Percentiles rank a stretch among this genome's conserved stretches.
phyloP scores from a whole-genome alignment of 495 filamentous ascomycete species.

The Delitschia confertaspora region DNA sequence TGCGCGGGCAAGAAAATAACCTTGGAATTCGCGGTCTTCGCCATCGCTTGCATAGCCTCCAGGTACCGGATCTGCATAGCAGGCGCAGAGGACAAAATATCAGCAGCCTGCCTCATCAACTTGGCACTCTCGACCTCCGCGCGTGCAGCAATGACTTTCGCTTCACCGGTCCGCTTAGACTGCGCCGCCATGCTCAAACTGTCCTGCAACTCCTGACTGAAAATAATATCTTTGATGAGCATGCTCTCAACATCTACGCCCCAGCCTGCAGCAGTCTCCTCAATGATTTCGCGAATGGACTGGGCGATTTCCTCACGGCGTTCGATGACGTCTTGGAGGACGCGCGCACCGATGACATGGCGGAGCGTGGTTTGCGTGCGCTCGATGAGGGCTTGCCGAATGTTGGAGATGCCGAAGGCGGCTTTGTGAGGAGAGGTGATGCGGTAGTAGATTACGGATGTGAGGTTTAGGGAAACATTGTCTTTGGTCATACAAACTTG shows the following conservation, averaged over 20 bases:
- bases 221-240: slow-evolving; percentile 99
- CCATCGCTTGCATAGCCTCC: slow-evolving; percentile 99
- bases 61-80: slow-evolving; percentile 95
- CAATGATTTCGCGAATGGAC: slow-evolving; percentile 94
- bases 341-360: slow-evolving; percentile 92
- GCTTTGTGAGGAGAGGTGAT: slow-evolving; percentile 92
- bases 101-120: slow-evolving; percentile 94
- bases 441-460: slow-evolving; percentile 98
- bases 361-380: slow-evolving; percentile 96
- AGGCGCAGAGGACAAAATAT: slow-evolving; percentile 85
- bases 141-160: slow-evolving; percentile 93
- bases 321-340: slow-evolving; percentile 97
- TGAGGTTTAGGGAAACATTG: slow-evolving; percentile 88
- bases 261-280: slow-evolving; percentile 89
- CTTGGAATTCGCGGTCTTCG: slow-evolving; percentile 89
- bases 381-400: slow-evolving; percentile 89
- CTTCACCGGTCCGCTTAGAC: slow-evolving; percentile 94
- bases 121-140: slow-evolving; percentile 97
- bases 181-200: slow-evolving; percentile 99
- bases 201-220: slow-evolving; percentile 90
- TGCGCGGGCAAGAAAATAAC: slow-evolving; percentile 81
- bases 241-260: slow-evolving; percentile 95
- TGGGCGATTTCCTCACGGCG: slow-evolving; percentile 94
- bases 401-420: slow-evolving; percentile 92
- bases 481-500: slow-evolving; percentile 99